Conservation (phyloP, 192 early-diverging fungal genomes). For the Backusella luteola region DNA sequence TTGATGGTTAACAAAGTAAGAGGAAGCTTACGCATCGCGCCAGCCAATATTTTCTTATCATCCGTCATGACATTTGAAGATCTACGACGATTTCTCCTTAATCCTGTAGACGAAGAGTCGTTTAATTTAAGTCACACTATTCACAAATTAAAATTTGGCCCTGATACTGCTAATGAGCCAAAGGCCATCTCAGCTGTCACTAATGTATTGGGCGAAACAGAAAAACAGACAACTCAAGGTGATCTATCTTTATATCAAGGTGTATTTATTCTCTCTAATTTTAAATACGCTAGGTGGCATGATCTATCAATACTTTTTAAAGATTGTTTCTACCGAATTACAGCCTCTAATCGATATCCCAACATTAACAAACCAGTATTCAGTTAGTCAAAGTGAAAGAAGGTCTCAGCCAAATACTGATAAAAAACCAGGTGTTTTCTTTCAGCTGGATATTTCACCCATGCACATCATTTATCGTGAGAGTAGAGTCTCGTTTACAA, state of each 20-base stretch:
- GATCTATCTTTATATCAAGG: not conserved
- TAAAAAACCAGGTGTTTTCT: slow-evolving; percentile 61
- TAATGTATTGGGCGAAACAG: slow-evolving; percentile 69
- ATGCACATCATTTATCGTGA: slow-evolving; percentile 91
- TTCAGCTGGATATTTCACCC: slow-evolving; percentile 95
- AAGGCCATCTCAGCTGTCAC: slow-evolving; percentile 28
- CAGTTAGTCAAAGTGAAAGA: slow-evolving; percentile 84
- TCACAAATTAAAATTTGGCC: slow-evolving; percentile 81
- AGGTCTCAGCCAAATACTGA: slow-evolving; percentile 34
- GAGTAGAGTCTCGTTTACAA: slow-evolving; percentile 76
- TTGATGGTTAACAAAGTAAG: slow-evolving; percentile 88
- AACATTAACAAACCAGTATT: slow-evolving; percentile 90
- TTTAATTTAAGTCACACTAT: slow-evolving; percentile 85
- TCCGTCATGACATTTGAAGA: slow-evolving; percentile 77
- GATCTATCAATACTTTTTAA: slow-evolving; percentile 91
- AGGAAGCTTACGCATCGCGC: slow-evolving; percentile 92
- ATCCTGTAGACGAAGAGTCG: slow-evolving; percentile 42
- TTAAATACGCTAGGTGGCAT: slow-evolving; percentile 39
- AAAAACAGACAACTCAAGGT: slow-evolving; percentile 52
- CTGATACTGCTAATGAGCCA: slow-evolving; percentile 20
- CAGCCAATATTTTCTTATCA: slow-evolving; percentile 76
- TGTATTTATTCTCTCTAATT: not conserved
- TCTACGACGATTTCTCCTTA: slow-evolving; percentile 53
- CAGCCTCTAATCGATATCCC: slow-evolving; percentile 63
- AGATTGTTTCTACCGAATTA: slow-evolving; percentile 89